Evolutionary conservation across 129 eudicot genomes (phyloP).

Genomic region (Centella asiatica): DNA sequence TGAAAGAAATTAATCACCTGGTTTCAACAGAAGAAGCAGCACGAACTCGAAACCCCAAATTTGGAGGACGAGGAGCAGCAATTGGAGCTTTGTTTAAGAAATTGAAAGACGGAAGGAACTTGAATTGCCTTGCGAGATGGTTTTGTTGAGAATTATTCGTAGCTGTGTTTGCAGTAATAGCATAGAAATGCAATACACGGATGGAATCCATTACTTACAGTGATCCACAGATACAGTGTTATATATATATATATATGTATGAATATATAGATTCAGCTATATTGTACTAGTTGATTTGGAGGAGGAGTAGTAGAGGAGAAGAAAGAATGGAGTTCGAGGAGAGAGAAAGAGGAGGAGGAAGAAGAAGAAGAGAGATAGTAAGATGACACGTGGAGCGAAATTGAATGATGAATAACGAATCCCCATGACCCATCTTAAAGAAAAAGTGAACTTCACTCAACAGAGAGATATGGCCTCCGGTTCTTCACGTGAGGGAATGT

Average conservation of each 20-base stretch:
- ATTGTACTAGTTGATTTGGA: not conserved
- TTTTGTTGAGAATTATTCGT: constrained; percentile 17
- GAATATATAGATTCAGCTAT: not conserved
- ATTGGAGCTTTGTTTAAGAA: constrained; percentile 15
- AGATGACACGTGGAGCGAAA: constrained; percentile 24
- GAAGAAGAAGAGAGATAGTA: constrained; percentile 14
- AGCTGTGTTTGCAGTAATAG: constrained; percentile 19
- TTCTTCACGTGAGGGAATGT: too few relatives aligned
- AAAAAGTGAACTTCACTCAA: too few relatives aligned
- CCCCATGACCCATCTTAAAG: constrained; percentile 32
- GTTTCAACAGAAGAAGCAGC: constrained; percentile 31
- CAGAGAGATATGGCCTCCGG: too few relatives aligned
- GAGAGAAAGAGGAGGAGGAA: constrained; percentile 1
- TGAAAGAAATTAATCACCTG: constrained; percentile 20
- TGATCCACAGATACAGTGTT: not conserved
- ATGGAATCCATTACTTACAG: constrained; percentile 36
- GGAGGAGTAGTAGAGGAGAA: not conserved
- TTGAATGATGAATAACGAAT: constrained; percentile 16
- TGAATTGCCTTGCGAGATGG: constrained; percentile 23
- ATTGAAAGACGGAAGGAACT: constrained; percentile 18
- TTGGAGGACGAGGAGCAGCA: not conserved
- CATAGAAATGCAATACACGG: constrained; percentile 36
- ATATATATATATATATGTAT: constrained; percentile 4
- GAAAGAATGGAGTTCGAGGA: not conserved
- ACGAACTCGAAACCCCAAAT: constrained; percentile 17